Evolutionary conservation across 108 stramenopile genomes (phyloP), one percentile per base, ranked within the genome.

Genomic region (Mayamaea pseudoterrestris): DNA sequence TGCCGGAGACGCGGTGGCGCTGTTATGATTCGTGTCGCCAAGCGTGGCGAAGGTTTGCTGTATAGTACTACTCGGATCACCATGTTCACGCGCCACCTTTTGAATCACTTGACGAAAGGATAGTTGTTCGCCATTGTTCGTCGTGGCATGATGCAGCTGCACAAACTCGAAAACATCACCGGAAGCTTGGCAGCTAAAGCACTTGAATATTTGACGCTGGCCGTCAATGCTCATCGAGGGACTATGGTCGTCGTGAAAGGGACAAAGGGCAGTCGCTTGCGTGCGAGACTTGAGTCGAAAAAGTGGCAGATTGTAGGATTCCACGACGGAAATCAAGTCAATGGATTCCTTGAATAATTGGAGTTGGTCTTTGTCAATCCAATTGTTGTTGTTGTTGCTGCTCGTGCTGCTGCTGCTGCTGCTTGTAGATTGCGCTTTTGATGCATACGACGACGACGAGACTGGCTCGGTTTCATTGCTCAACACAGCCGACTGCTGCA

Each of bases 181-280:
- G 26, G 84, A 81, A 8, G 86, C 90, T n/a, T 89, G 90, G 59
- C 94, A 96, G 5, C 81, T 68, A 60, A 96, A 96, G 55, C 94
- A 96, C 47, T 91, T 90, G 71, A 81, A 96, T 5, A 89, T 61
- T 36, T 81, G 80, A 30, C 80, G 59, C 2, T 62, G 60, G 17
- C 75, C 68, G 36, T 86, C 85, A 39, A 96, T 74, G 20, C 56
- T 68, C 54, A 93, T 55, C 16, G 78, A 81, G 2, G 94, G 93
- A 32, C 83, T 87, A 30, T 71, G 51, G 50, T 96, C 94, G 44
- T 93, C 69, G 56, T 96, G 94, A 58, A 96, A 93, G 14, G 94
- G 94, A 64, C 94, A 96, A 30, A 86, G 46, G 22, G 78, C 81
- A 30, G 55, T 74, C 24, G 83, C 88, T 11, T 57, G 45, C 35